These are phyloP conservation scores for Elongisporangium undulatum DNA, from an alignment of 352 stramenopile genomes.

Conservation along the genomic window DNA sequence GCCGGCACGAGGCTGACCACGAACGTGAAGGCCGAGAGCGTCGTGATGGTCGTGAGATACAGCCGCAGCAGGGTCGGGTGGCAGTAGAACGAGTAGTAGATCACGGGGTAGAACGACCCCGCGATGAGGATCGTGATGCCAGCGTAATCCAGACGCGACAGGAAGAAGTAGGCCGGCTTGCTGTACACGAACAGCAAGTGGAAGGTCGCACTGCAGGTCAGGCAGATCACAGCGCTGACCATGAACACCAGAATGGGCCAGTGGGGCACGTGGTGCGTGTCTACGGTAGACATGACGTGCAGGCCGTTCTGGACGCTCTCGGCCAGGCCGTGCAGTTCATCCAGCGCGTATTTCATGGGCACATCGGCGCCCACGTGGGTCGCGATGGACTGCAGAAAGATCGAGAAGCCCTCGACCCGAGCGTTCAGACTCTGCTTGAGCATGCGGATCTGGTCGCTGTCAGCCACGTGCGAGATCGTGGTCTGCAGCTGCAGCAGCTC, in stretches of 20 bases:
- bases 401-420: constrained; percentile 63
- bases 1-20: constrained; percentile 57
- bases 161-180: constrained; percentile 62
- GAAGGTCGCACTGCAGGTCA: constrained; percentile 80
- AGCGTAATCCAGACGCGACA: constrained; percentile 80
- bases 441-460: constrained; percentile 46
- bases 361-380: constrained; percentile 70
- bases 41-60: constrained; percentile 66
- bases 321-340: constrained; percentile 65
- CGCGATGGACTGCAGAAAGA: constrained; percentile 63
- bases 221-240: constrained; percentile 73
- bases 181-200: constrained; percentile 85
- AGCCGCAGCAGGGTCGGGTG: constrained; percentile 51
- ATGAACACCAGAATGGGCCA: constrained; percentile 88
- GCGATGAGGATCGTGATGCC: constrained; percentile 87
- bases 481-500: constrained; percentile 57
- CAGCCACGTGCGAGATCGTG: constrained; percentile 40
- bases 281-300: constrained; percentile 59
- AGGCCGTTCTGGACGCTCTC: constrained; percentile 80
- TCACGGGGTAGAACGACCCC: constrained; percentile 82
- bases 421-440: constrained; percentile 53
- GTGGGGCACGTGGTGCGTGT: constrained; percentile 70
- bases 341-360: constrained; percentile 70
- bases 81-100: constrained; percentile 91
- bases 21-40: constrained; percentile 68